Percentiles rank a stretch among this genome's conserved stretches.
Conservation (phyloP, 192 early-diverging fungal species). For the Mortierella alpina region DNA sequence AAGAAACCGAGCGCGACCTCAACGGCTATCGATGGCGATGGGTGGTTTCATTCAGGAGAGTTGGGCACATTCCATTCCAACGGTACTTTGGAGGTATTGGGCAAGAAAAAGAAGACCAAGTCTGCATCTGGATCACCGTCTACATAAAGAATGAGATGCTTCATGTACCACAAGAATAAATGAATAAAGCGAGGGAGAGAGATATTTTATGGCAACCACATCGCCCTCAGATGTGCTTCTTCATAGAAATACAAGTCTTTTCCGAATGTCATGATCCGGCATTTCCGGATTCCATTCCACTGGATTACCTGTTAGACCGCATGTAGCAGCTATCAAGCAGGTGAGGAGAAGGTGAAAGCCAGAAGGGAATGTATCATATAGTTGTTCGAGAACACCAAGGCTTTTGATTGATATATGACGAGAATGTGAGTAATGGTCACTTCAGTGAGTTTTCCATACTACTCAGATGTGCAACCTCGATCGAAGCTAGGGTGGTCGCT, state of each 20-base stretch:
- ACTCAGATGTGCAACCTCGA: too few relatives aligned
- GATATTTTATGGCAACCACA: not conserved
- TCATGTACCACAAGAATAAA: not conserved
- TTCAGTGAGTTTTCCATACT: too few relatives aligned
- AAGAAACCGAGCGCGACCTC: constrained; percentile 60
- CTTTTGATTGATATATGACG: too few relatives aligned
- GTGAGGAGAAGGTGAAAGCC: too few relatives aligned
- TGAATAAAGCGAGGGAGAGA: not conserved
- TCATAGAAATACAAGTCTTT: not conserved
- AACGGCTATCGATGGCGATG: constrained; percentile 61
- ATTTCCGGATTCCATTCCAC: too few relatives aligned
- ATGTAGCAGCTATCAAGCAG: too few relatives aligned
- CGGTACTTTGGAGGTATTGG: constrained; percentile 69
- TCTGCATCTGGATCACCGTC: constrained; percentile 4
- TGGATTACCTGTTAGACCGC: too few relatives aligned
- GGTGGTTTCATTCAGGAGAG: constrained; percentile 70
- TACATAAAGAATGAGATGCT: not conserved
- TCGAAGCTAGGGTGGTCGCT: too few relatives aligned
- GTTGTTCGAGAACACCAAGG: too few relatives aligned
- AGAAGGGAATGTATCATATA: too few relatives aligned
- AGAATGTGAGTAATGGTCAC: too few relatives aligned
- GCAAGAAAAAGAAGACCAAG: constrained; percentile 81
- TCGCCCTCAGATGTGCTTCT: not conserved
- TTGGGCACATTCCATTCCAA: constrained; percentile 52
- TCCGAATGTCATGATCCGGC: not conserved